A percentile compares a stretch with the other conserved stretches of the same genome.
Evolutionary conservation across 345 rosid species (phyloP).

Genomic region (Eucalyptus pauciflora): DNA sequence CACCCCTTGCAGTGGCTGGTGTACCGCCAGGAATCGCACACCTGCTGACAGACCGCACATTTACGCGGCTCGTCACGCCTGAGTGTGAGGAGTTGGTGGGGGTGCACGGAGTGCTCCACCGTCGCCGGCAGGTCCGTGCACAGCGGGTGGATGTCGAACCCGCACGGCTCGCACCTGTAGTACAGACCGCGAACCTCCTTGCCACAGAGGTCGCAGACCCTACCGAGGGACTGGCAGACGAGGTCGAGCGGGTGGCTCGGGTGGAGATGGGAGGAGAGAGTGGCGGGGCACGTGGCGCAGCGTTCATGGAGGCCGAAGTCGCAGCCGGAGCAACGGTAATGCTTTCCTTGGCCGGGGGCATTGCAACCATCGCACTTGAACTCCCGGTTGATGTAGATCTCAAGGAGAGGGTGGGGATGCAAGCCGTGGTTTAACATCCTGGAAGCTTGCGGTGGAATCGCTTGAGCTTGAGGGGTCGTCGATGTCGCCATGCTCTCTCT

Average conservation of each 20-base stretch:
- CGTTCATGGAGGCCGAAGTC: constrained; percentile 25
- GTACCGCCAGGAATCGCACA: no score
- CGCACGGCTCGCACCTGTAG: constrained; percentile 9
- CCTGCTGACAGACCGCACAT: no score
- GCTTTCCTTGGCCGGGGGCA: constrained; percentile 9
- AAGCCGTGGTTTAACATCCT: not conserved
- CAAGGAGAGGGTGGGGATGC: constrained; percentile 5
- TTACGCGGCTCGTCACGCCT: no score
- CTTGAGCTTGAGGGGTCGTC: no score
- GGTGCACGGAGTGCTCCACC: no score
- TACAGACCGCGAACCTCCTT: constrained; percentile 15
- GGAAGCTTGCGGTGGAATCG: no score
- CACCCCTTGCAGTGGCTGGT: no score
- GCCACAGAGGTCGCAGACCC: constrained; percentile 11
- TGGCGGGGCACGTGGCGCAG: constrained; percentile 17
- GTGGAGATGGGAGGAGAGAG: constrained; percentile 19
- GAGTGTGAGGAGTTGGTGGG: no score
- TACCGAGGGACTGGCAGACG: no score
- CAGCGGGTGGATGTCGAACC: no score
- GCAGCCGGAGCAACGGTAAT: constrained; percentile 11
- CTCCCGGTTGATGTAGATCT: not conserved
- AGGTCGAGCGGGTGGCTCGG: not conserved
- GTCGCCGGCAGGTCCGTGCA: not conserved
- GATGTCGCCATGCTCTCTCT: no score
- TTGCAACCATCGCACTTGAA: constrained; percentile 28